Percentiles rank a stretch among this genome's conserved stretches.
Evolutionary conservation across 352 stramenopile species (phyloP).

Genomic region (Phytophthora litchii): DNA sequence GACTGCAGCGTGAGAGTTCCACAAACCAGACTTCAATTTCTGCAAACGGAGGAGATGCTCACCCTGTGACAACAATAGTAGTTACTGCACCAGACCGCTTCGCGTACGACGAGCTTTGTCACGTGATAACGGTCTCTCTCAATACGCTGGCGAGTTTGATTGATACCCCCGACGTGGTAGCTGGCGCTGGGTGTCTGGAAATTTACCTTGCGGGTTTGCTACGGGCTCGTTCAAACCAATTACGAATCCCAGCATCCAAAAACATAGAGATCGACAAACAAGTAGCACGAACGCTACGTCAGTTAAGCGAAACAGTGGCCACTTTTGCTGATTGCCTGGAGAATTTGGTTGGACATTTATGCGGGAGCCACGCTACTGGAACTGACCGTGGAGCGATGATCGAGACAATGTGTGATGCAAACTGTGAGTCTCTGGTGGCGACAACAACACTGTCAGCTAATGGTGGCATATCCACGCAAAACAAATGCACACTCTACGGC

Average conservation of each 20-base stretch:
- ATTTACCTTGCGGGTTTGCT: constrained; percentile 52
- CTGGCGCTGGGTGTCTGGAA: constrained; percentile 55
- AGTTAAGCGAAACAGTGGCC: constrained; percentile 37
- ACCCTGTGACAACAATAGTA: constrained; percentile 51
- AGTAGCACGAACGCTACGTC: constrained; percentile 25
- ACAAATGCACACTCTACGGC: constrained; percentile 36
- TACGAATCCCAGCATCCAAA: constrained; percentile 19
- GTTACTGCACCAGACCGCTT: constrained; percentile 40
- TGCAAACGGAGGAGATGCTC: not conserved
- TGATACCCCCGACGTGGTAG: constrained; percentile 45
- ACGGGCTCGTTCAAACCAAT: constrained; percentile 27
- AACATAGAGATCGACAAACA: constrained; percentile 8
- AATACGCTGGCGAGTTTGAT: constrained; percentile 47
- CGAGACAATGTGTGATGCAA: constrained; percentile 34
- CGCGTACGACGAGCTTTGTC: constrained; percentile 54
- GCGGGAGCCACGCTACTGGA: constrained; percentile 13
- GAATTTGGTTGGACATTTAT: constrained; percentile 25
- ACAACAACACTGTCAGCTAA: not conserved
- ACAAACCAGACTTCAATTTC: not conserved
- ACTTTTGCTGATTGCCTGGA: constrained; percentile 37
- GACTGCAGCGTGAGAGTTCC: constrained; percentile 25
- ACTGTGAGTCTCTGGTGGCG: constrained; percentile 23
- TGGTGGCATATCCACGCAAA: not conserved
- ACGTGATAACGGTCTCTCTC: constrained; percentile 44
- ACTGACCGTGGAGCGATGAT: constrained; percentile 26